Conservation (phyloP, 2,329 filamentous ascomycete species). For the Sporothrix schenckii region DNA sequence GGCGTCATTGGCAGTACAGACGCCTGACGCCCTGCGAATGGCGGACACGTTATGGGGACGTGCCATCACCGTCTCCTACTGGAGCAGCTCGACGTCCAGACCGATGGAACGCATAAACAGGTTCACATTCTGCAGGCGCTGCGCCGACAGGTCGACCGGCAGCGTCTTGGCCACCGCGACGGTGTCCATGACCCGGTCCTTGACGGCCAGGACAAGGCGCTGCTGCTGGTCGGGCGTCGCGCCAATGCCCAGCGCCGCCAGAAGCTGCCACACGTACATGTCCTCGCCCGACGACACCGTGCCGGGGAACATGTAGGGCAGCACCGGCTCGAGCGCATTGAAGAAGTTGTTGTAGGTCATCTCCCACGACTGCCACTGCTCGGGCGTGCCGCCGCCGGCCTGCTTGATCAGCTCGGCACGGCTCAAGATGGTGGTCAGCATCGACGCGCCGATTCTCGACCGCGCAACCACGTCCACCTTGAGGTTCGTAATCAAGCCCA, state of each 20-base stretch:
- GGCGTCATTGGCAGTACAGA: background rate
- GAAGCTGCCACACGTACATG: conserved; percentile 96
- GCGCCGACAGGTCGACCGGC: conserved; percentile 79
- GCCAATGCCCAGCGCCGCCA: conserved; percentile 91
- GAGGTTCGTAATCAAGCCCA: conserved; percentile 81
- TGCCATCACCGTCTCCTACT: conserved; percentile 37
- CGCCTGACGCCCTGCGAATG: background rate
- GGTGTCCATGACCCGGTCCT: conserved; percentile 97
- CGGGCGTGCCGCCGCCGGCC: conserved; percentile 67
- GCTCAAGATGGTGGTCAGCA: conserved; percentile 92
- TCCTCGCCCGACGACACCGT: conserved; percentile 90
- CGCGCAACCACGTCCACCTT: conserved; percentile 83
- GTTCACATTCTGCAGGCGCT: conserved; percentile 89
- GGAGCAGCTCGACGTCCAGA: conserved; percentile 82
- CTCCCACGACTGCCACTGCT: conserved; percentile 81
- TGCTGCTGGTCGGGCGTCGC: conserved; percentile 95
- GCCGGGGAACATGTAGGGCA: conserved; percentile 86
- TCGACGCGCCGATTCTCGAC: conserved; percentile 83
- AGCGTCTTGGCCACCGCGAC: conserved; percentile 86
- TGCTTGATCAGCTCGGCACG: conserved; percentile 93
- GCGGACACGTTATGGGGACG: background rate
- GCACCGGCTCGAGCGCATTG: conserved; percentile 78
- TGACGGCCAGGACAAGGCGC: conserved; percentile 89
- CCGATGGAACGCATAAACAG: conserved; percentile 98
- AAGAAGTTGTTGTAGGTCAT: conserved; percentile 84